Base-by-base conservation (phyloP, 768 basidiomycete species). In the Gelatoporia subvermispora region DNA sequence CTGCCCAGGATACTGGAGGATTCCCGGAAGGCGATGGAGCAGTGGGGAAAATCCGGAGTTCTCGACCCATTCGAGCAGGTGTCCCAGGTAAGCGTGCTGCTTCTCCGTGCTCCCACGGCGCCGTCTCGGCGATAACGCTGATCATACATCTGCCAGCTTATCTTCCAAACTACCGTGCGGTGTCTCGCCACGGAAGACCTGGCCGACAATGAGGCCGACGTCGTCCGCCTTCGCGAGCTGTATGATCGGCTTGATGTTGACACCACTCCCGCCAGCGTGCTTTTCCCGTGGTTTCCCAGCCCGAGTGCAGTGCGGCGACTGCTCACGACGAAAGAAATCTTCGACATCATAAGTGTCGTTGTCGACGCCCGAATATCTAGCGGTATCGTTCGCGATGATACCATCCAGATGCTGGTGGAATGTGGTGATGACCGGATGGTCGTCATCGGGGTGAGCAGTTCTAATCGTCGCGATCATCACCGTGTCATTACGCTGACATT, bases 201-300 rank as follows among this genome's bases (percentile, higher is more conserved):
- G 39, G 81, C 87, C 16, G 76, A 85, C 55, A 79, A 88, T 58
- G 69, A 80, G 34, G 71, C 59, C 20, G 66, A 77, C 45, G 88
- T 88, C 53, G 67, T 72, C 38, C 81, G 78, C 18, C 73, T 89
- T 50, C 82, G 81, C 60, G 60, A 60, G 43, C 68, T 88, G 43
- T 88, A 88, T 57, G 84, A 88, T 58, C 71, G 66, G 31, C 72
- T 90, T 46, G 88, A 90, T 57, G 68, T 68, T 16, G 81, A 81
- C 39, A 88, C 84, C 2, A 88, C 87, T 0, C 84, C 86, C 1
- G 75, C 81, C 2, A 84, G 82, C 3, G 74, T 90, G 47, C 74
- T 90, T 15, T 65, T 87, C 24, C 87, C 87, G 34, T 89, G 87
- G 87, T 67, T 89, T 42, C 87, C 87, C 8, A 79, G 76, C 39